phyloP scores from a whole-genome alignment of 345 rosid species.

The Nephelium lappaceum region DNA sequence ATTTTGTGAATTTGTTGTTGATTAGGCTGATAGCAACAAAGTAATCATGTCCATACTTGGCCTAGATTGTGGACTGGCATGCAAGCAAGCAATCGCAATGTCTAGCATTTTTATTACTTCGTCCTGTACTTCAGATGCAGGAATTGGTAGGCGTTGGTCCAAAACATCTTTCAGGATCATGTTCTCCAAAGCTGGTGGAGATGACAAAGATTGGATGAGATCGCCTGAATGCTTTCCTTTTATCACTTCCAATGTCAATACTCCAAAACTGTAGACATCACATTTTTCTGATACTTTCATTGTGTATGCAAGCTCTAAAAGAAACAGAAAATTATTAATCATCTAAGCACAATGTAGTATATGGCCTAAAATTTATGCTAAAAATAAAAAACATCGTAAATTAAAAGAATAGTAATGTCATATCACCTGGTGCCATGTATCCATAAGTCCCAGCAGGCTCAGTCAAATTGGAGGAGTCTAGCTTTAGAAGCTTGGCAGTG shows the following conservation, averaged over 20 bases:
- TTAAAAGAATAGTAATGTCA: not conserved
- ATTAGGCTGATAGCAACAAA: not conserved
- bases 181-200: not conserved
- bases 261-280: conserved; percentile 37
- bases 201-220: conserved; percentile 3
- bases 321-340: not conserved
- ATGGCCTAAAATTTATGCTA: too few relatives aligned
- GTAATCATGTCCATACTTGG: conserved; percentile 41
- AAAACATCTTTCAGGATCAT: conserved; percentile 9
- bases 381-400: not conserved
- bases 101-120: conserved; percentile 25
- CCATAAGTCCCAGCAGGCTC: conserved; percentile 33
- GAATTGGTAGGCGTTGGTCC: conserved; percentile 33
- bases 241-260: conserved; percentile 28
- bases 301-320: conserved; percentile 37
- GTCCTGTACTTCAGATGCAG: conserved; percentile 25
- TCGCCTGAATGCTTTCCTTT: conserved; percentile 30
- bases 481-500: conserved; percentile 31
- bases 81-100: conserved; percentile 33
- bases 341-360: too few relatives aligned
- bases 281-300: conserved; percentile 31
- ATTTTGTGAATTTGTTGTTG: too few relatives aligned
- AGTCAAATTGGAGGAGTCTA: conserved; percentile 30
- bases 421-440: conserved; percentile 34
- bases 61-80: conserved; percentile 33